Conservation (phyloP, 352 stramenopile genomes). For the Pythium coloratum region DNA sequence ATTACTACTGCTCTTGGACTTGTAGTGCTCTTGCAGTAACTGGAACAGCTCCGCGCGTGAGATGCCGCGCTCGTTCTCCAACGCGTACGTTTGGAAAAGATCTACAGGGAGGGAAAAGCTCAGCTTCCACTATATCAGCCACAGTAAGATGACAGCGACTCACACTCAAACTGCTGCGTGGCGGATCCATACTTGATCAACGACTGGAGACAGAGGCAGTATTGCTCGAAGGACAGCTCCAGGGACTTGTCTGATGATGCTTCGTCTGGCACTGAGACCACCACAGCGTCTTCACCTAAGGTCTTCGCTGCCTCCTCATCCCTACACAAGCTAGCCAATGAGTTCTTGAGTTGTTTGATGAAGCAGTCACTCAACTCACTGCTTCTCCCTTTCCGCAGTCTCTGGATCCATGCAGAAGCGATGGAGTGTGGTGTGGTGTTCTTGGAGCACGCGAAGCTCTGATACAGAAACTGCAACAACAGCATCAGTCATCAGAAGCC, state of each 20-base stretch:
- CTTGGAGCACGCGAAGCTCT: slow-evolving; percentile 39
- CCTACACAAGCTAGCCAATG: background rate
- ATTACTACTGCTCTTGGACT: background rate
- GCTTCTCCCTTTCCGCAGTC: slow-evolving; percentile 6
- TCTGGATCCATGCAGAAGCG: slow-evolving; percentile 39
- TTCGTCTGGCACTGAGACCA: slow-evolving; percentile 9
- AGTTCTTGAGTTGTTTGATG: background rate
- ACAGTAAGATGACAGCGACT: slow-evolving; percentile 6
- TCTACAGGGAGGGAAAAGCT: slow-evolving; percentile 23
- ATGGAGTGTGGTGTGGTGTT: slow-evolving; percentile 44
- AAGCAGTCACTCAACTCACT: background rate
- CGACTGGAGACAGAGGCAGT: slow-evolving; percentile 42
- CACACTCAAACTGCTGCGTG: slow-evolving; percentile 63
- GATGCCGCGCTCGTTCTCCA: slow-evolving; percentile 56
- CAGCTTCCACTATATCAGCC: background rate
- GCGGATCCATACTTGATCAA: slow-evolving; percentile 44
- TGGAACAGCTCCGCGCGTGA: slow-evolving; percentile 51
- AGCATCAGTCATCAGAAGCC: background rate
- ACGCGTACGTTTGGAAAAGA: slow-evolving; percentile 55
- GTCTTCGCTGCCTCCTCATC: background rate
- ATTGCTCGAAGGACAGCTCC: slow-evolving; percentile 52
- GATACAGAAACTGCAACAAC: slow-evolving; percentile 37
- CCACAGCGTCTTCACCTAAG: background rate
- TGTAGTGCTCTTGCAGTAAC: slow-evolving; percentile 59
- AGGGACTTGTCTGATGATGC: slow-evolving; percentile 5